Conservation (phyloP, 306 rosid genomes). For the Pyrus communis region DNA sequence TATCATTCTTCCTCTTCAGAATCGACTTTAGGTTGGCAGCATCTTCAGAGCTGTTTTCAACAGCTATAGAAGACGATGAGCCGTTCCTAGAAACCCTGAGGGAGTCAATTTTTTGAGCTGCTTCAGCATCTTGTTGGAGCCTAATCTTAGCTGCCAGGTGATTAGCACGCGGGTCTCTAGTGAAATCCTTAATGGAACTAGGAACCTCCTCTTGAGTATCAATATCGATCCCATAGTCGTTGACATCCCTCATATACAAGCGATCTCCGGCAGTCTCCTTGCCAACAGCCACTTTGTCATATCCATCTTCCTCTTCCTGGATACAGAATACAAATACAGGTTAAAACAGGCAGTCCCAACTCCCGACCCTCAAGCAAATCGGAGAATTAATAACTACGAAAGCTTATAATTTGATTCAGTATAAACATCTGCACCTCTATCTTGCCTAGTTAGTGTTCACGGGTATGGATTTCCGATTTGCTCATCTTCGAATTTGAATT, state of each 20-base stretch:
- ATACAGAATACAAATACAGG: neutral
- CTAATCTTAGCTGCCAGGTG: constrained; percentile 70
- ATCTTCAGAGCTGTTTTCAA: constrained; percentile 20
- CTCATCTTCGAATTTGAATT: neutral
- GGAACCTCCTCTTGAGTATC: constrained; percentile 49
- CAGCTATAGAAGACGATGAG: constrained; percentile 6
- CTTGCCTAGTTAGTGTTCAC: neutral
- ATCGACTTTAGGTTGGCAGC: constrained; percentile 58
- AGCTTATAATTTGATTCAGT: neutral
- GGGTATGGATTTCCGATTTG: neutral
- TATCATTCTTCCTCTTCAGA: constrained; percentile 63
- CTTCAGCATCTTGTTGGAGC: constrained; percentile 65
- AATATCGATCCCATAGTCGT: constrained; percentile 59
- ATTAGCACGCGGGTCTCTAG: constrained; percentile 78
- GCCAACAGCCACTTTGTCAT: constrained; percentile 82
- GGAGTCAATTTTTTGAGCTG: constrained; percentile 45
- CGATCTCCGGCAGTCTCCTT: constrained; percentile 52
- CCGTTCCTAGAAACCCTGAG: constrained; percentile 46
- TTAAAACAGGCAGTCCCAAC: neutral
- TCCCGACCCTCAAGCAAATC: neutral
- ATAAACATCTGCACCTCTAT: neutral
- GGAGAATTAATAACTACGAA: neutral
- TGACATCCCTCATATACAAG: constrained; percentile 53
- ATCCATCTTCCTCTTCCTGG: constrained; percentile 90
- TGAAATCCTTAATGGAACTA: constrained; percentile 30